Conservation (phyloP, 2,329 filamentous ascomycete species). For the Trichoderma citrinoviride region DNA sequence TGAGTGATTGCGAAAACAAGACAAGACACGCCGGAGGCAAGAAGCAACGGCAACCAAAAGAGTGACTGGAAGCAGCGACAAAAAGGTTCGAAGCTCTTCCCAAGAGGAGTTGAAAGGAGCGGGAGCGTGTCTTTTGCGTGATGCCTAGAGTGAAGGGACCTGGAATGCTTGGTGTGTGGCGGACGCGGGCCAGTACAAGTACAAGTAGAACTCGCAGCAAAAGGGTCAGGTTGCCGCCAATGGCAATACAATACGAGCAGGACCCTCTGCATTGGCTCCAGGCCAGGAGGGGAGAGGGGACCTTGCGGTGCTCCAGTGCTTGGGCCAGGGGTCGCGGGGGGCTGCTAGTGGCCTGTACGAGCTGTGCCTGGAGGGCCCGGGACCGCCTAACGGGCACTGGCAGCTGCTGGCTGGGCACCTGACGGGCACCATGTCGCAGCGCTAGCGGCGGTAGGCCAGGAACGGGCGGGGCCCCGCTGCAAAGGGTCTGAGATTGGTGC, state of each 20-base stretch:
- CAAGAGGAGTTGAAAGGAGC: conserved; percentile 18
- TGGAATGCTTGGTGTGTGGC: not conserved
- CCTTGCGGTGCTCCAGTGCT: not conserved
- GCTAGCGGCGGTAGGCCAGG: conserved; percentile 21
- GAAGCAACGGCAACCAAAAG: conserved; percentile 9
- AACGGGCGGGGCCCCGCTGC: conserved; percentile 20
- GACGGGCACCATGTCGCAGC: conserved; percentile 14
- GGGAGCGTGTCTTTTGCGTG: not conserved
- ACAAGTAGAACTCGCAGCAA: not conserved
- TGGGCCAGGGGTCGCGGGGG: conserved; percentile 1
- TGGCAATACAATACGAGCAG: conserved; percentile 13
- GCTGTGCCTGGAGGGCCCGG: not conserved
- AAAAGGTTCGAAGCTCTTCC: conserved; percentile 8
- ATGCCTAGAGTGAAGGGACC: not conserved
- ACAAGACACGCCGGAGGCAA: not conserved
- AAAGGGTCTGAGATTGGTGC: not conserved
- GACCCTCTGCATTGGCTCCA: not conserved
- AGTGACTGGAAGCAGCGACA: conserved; percentile 20
- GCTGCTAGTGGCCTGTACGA: not conserved
- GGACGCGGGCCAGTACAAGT: conserved; percentile 1
- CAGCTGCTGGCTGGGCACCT: not conserved
- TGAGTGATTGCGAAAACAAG: conserved; percentile 9
- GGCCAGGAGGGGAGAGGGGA: not conserved
- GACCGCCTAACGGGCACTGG: not conserved
- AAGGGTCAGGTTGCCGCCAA: not conserved